Evolutionary conservation across 345 rosid genomes (phyloP).

Genomic region (Lagerstroemia speciosa): DNA sequence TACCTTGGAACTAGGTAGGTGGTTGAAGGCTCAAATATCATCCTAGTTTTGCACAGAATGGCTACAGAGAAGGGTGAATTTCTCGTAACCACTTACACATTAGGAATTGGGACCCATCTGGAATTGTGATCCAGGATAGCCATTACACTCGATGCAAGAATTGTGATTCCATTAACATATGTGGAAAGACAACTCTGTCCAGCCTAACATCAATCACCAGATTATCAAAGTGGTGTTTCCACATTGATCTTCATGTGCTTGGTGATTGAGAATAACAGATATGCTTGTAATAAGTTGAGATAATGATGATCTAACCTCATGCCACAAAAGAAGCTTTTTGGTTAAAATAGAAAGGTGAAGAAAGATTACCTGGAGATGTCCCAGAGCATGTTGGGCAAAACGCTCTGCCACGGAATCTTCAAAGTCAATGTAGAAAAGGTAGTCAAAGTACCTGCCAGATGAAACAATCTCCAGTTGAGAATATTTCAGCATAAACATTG

Average conservation of each 20-base stretch:
- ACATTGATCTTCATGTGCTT: background rate
- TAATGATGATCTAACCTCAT: background rate
- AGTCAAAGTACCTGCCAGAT: conserved; percentile 69
- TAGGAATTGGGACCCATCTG: background rate
- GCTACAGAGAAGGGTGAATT: background rate
- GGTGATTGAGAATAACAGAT: background rate
- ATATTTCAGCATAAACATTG: background rate
- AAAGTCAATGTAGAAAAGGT: conserved; percentile 79
- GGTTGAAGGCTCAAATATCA: background rate
- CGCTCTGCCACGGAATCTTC: conserved; percentile 94
- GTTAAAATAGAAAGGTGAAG: too few relatives aligned
- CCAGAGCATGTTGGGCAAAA: conserved; percentile 70
- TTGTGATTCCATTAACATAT: background rate
- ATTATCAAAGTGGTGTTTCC: background rate
- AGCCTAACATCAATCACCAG: background rate
- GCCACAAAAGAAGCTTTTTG: background rate
- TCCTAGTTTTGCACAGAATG: background rate
- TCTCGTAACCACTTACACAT: background rate
- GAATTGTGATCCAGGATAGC: background rate
- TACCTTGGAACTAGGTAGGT: background rate
- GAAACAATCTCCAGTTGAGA: background rate
- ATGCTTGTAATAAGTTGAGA: background rate
- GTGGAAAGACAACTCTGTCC: background rate
- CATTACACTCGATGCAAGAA: background rate
- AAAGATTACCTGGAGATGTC: conserved; percentile 66